These are phyloP conservation scores for Fusarium acutatum DNA, from an alignment of 2,329 filamentous ascomycete genomes.

Conservation along the genomic window DNA sequence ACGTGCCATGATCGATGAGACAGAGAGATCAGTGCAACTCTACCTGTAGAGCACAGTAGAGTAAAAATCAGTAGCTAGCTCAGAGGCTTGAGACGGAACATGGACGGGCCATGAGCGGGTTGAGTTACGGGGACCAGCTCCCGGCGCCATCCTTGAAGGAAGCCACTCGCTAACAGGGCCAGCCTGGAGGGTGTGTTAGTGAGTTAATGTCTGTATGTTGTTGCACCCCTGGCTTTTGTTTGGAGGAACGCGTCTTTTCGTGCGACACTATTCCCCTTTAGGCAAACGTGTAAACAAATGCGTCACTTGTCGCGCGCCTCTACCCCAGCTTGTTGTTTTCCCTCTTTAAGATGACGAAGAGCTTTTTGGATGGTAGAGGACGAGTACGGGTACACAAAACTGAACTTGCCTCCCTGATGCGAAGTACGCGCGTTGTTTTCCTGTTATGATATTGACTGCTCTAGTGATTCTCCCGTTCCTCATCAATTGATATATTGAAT, in stretches of 20 bases:
- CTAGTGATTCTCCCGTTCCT: neutral
- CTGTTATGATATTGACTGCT: neutral
- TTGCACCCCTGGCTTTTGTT: slow-evolving; percentile 31
- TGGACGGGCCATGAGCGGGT: slow-evolving; percentile 27
- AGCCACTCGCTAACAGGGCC: slow-evolving; percentile 12
- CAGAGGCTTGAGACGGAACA: slow-evolving; percentile 19
- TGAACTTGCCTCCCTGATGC: slow-evolving; percentile 6
- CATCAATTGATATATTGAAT: slow-evolving; percentile 2
- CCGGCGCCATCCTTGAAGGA: slow-evolving; percentile 34
- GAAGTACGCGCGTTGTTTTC: slow-evolving; percentile 1
- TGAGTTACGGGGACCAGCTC: slow-evolving; percentile 33
- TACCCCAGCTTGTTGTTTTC: slow-evolving; percentile 27
- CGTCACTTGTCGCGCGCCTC: slow-evolving; percentile 42
- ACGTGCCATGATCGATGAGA: slow-evolving; percentile 32
- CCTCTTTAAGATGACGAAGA: slow-evolving; percentile 18
- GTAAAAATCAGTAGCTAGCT: neutral
- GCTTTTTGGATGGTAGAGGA: neutral
- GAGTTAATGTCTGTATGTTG: neutral
- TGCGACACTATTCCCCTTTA: slow-evolving; percentile 41
- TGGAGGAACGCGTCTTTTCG: slow-evolving; percentile 46
- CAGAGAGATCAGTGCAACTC: slow-evolving; percentile 25
- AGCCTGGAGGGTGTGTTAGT: slow-evolving; percentile 22
- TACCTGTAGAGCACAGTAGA: neutral
- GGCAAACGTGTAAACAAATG: slow-evolving; percentile 51
- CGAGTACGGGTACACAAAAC: neutral